These are phyloP conservation scores for Pseudocercospora ulei DNA, from an alignment of 2,329 filamentous ascomycete species.

Conservation along the genomic window DNA sequence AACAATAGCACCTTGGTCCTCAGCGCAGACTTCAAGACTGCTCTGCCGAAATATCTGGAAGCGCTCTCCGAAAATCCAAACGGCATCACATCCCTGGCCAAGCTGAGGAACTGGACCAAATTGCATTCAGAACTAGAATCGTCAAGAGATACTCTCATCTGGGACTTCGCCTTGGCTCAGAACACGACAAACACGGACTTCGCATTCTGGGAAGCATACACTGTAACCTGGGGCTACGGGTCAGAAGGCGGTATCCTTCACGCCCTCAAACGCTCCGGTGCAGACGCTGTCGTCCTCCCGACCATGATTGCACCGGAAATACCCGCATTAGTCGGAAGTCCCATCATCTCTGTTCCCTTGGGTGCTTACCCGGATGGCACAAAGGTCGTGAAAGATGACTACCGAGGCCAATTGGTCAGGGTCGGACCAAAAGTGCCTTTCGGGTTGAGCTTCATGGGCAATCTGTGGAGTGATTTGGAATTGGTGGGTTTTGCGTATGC, in stretches of 20 bases:
- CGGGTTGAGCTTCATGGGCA: constrained; percentile 8
- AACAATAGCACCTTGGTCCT: constrained; percentile 7
- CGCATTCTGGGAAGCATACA: constrained; percentile 8
- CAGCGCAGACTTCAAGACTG: constrained; percentile 5
- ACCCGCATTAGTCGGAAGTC: constrained; percentile 8
- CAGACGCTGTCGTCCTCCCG: constrained; percentile 7
- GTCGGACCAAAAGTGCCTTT: constrained; percentile 7
- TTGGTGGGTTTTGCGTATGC: constrained; percentile 9
- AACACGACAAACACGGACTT: constrained; percentile 4
- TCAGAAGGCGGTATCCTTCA: constrained; percentile 5
- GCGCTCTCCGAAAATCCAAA: neutral
- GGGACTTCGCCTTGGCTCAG: constrained; percentile 7
- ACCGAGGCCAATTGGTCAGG: neutral
- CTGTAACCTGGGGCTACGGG: constrained; percentile 4
- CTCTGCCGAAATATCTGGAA: constrained; percentile 4
- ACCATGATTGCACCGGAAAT: constrained; percentile 1
- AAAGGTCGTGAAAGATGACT: neutral
- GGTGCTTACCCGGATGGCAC: constrained; percentile 8
- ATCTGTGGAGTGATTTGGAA: constrained; percentile 9
- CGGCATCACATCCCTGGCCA: neutral
- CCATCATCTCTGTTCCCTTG: constrained; percentile 8
- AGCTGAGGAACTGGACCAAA: constrained; percentile 4
- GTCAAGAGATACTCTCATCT: constrained; percentile 5
- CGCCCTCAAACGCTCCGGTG: constrained; percentile 9
- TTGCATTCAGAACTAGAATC: constrained; percentile 3